Evolutionary conservation across 495 filamentous ascomycete genomes (phyloP).

Genomic region (Hypomontagnella submonticulosa): DNA sequence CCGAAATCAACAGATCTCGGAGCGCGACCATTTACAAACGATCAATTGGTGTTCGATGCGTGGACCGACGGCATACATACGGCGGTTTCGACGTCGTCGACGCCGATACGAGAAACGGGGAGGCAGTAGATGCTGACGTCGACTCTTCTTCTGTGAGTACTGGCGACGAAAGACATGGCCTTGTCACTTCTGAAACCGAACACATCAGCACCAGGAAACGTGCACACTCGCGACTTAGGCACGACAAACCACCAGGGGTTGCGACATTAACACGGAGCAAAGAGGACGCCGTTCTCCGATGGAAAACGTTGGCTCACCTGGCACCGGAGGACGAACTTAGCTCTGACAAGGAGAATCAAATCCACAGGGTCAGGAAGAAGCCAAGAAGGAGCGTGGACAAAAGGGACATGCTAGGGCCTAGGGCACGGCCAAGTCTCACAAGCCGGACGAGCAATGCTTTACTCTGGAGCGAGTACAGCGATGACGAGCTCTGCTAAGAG

Average conservation of each 20-base stretch:
- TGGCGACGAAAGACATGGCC: background rate
- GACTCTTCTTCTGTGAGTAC: too few relatives aligned
- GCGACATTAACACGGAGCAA: conserved; percentile 2
- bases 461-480: conserved; percentile 42
- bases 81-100: too few relatives aligned
- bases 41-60: too few relatives aligned
- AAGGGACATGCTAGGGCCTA: conserved; percentile 22
- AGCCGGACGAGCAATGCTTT: conserved; percentile 22
- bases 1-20: conserved; percentile 30
- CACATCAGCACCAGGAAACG: conserved; percentile 41
- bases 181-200: conserved; percentile 10
- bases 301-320: conserved; percentile 6
- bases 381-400: conserved; percentile 38
- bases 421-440: conserved; percentile 27
- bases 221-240: conserved; percentile 23
- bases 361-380: conserved; percentile 28
- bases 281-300: background rate
- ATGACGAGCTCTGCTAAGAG: conserved; percentile 55
- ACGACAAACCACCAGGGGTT: conserved; percentile 19
- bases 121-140: too few relatives aligned
- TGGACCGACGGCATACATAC: too few relatives aligned
- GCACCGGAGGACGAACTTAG: conserved; percentile 28
- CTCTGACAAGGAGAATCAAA: conserved; percentile 42
- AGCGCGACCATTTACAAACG: background rate
- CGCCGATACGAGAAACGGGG: too few relatives aligned